Evolutionary conservation across 2,329 filamentous ascomycete genomes (phyloP), one percentile per base, ranked within the genome.

Genomic region (Phaeosphaeriaceae sp.): DNA sequence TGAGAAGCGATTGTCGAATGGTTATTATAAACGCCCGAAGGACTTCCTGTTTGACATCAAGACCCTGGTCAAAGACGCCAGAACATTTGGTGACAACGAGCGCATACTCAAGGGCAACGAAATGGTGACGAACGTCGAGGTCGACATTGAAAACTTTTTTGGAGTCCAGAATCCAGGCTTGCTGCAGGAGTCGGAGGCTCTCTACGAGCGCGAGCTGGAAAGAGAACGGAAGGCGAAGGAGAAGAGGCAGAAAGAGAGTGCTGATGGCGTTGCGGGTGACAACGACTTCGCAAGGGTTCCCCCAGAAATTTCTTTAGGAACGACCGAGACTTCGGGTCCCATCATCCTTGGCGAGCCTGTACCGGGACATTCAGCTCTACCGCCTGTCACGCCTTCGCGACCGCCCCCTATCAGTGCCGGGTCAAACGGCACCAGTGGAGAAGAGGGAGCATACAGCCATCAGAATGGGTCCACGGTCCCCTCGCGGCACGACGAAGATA

Each of bases 1-100:
- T 53, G 95, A 99, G 80, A 93, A 97, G 75, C 89, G 95, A n/a
- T 83, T 99, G 33, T 96, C 93, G 4, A 98, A 99, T 75, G 95
- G 95, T 5, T 99, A 92, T 78, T 99, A 99, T 78, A 92, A 93
- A 67, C 88, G 93, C 11, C 92, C 93, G 0, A 89, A 89, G 68
- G 94, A 97, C 74, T 99, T 97, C 73, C 79, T 96, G 51, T 88
- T 89, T 42, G 95, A 99, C 74, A 91, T 98, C 69, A 91, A 90
- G 74, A 87, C 89, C 36, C 81, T 99, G 5, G 89, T 90, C 21
- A 94, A 92, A 74, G 95, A 99, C 78, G 89, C 93, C 11, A 91
- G 89, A 73, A 89, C 88, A 11, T 86, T 89, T 57, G 91, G 90
- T n/a, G 94, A 98, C 69, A 88, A 89, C 67, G 91, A 96, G 61